These are phyloP conservation scores for Aspergillus ellipticus DNA, from an alignment of 495 filamentous ascomycete species.

Conservation along the genomic window DNA sequence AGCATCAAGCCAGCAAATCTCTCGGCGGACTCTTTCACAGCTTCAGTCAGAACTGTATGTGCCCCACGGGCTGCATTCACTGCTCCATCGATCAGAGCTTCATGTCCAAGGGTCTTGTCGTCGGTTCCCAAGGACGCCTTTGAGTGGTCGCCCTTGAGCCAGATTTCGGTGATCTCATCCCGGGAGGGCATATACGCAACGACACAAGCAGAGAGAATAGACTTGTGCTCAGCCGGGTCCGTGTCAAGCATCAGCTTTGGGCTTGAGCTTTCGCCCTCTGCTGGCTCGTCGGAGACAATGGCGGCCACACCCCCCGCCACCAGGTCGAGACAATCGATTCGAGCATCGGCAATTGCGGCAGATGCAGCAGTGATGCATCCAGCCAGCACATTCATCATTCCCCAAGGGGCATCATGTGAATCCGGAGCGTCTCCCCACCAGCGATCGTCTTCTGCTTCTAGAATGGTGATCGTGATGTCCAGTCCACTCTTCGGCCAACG, in stretches of 20 bases:
- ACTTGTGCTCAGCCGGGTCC: constrained; percentile 68
- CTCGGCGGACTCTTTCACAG: constrained; percentile 52
- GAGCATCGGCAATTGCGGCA: constrained; percentile 92
- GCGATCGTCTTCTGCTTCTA: constrained; percentile 83
- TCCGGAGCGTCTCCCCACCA: constrained; percentile 53
- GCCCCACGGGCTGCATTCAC: constrained; percentile 59
- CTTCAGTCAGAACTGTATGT: constrained; percentile 55
- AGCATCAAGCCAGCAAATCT: constrained; percentile 21
- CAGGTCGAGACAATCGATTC: constrained; percentile 91
- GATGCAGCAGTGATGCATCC: constrained; percentile 92
- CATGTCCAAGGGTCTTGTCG: constrained; percentile 35
- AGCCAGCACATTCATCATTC: constrained; percentile 85
- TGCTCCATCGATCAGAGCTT: constrained; percentile 58
- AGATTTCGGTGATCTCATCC: constrained; percentile 90
- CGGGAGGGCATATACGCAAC: constrained; percentile 84
- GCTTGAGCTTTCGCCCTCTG: constrained; percentile 22
- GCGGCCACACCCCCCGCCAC: constrained; percentile 88
- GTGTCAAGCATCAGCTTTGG: constrained; percentile 74
- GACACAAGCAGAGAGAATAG: constrained; percentile 73
- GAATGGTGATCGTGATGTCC: constrained; percentile 84
- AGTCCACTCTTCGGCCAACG: constrained; percentile 96
- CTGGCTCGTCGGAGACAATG: constrained; percentile 51
- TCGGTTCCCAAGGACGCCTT: constrained; percentile 28
- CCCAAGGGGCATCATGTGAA: constrained; percentile 55
- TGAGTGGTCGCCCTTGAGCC: constrained; percentile 77